Percentiles rank a stretch among this genome's conserved stretches.
Evolutionary conservation across 208 protist species (phyloP).

Genomic region (Naegleria lovaniensis): DNA sequence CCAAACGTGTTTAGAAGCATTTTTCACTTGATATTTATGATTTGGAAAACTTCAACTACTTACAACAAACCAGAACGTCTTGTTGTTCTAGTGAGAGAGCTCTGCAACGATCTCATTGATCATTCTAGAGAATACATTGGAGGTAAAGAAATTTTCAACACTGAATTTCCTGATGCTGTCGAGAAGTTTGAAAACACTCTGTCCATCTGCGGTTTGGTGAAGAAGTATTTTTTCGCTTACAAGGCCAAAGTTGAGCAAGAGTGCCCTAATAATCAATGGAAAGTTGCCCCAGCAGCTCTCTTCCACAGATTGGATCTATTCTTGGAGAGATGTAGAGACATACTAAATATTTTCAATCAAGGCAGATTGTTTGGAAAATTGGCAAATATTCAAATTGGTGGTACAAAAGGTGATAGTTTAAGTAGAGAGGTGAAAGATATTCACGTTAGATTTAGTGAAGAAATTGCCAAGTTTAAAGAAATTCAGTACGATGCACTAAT

Average conservation of each 20-base stretch:
- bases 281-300: conserved; percentile 83
- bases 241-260: conserved; percentile 68
- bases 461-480: conserved; percentile 64
- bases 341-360: conserved; percentile 85
- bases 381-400: conserved; percentile 88
- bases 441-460: conserved; percentile 68
- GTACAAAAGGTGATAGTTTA: conserved; percentile 78
- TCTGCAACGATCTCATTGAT: conserved; percentile 88
- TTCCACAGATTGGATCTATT: conserved; percentile 88
- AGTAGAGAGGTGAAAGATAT: conserved; percentile 75
- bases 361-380: conserved; percentile 89
- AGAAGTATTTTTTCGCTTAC: conserved; percentile 84
- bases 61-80: conserved; percentile 83
- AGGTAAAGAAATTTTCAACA: conserved; percentile 76
- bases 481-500: conserved; percentile 88
- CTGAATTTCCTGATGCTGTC: conserved; percentile 84
- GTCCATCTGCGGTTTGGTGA: conserved; percentile 78
- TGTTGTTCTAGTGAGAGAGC: conserved; percentile 82
- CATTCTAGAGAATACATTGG: conserved; percentile 76
- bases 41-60: conserved; percentile 83
- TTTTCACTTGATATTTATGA: conserved; percentile 80
- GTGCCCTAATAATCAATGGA: conserved; percentile 66
- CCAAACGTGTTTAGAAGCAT: conserved; percentile 61
- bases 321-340: conserved; percentile 88
- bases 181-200: conserved; percentile 70